Base-by-base conservation (phyloP, 495 filamentous ascomycete genomes). In the Penicillium herquei region DNA sequence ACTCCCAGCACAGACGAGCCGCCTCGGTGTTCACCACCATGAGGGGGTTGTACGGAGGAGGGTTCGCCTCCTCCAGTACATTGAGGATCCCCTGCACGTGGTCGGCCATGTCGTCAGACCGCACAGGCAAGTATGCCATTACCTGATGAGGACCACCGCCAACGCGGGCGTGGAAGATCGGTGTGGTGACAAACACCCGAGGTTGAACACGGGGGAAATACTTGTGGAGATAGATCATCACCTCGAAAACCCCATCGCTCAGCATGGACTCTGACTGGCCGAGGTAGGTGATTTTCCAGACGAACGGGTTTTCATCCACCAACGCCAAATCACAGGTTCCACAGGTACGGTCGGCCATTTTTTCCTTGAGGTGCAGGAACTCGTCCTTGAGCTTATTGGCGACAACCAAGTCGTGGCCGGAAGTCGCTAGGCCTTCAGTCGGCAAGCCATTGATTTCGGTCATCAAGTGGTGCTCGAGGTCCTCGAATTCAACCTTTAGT, bases 171-270 rank as follows among this genome's bases (percentile, higher is more conserved):
- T 98, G 94, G 68, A 90, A 96, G 21, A 98, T 75, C 6, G 83
- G 77, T 0, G 89, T 94, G 61, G 92, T 82, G 59, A 96, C 84
- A 47, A 82, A 86, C 39, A 91, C 85, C 50, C 94, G 81, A 11
- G 95, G 94, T 58, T 96, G 92, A 58, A 94, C 90, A n/a, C 88
- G 84, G 0, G 94, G 94, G 63, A 96, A 96, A 10, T 85, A 81
- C n/a, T 92, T 86, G 61, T 92, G 96, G 69, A 98, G 85, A 61
- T 76, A 79, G 31, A 98, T 78, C 59, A 79, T 86, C 63, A 97
- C 86, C 51, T 80, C 81, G 74, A 97, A 92, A 50, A 98, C 79
- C 6, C 94, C 94, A 6, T 94, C 94, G 55, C 98, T 95, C 5
- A 96, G 81, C 58, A 92, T 89, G 0, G 93, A 96, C 88, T 94